These are phyloP conservation scores for Xerocomus amazonicus DNA, from an alignment of 1,284 basidiomycete genomes.

Conservation along the genomic window DNA sequence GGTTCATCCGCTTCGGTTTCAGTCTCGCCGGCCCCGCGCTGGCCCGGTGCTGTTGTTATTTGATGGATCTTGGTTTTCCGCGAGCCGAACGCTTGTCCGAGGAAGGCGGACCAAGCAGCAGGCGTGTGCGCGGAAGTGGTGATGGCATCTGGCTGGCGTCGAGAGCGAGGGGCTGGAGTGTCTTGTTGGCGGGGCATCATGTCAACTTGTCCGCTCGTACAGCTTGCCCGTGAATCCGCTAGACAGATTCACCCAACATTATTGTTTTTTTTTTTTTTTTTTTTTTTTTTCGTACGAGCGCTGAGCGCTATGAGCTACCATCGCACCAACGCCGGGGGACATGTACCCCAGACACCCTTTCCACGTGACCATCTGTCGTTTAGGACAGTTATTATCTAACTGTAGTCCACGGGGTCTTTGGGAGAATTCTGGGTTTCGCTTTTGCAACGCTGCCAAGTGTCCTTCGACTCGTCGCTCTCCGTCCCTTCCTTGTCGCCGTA, in stretches of 20 bases:
- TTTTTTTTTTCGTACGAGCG: too few species aligned
- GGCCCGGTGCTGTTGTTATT: constrained; percentile 62
- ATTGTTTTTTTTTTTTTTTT: too few species aligned
- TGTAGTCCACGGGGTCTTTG: constrained; percentile 28
- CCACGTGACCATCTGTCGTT: neutral
- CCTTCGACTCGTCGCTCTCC: constrained; percentile 30
- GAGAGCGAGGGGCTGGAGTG: neutral
- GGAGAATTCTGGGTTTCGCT: constrained; percentile 35
- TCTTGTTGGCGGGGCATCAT: too few species aligned
- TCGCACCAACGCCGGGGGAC: neutral
- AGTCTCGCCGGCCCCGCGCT: constrained; percentile 65
- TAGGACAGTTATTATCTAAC: constrained; percentile 18
- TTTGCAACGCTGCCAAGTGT: constrained; percentile 33
- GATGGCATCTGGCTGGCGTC: neutral
- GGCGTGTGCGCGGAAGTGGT: constrained; percentile 9
- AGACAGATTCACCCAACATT: too few species aligned
- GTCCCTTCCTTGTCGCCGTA: constrained; percentile 25
- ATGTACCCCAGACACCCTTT: neutral
- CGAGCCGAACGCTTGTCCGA: constrained; percentile 27
- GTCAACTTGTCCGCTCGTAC: too few species aligned
- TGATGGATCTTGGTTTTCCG: constrained; percentile 28
- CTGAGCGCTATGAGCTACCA: too few species aligned
- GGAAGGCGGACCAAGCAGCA: constrained; percentile 18
- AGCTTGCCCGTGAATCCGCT: too few species aligned
- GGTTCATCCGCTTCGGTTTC: constrained; percentile 75